Evolutionary conservation across 2,329 filamentous ascomycete genomes (phyloP).

Genomic region (Aspergillus viridinutans): DNA sequence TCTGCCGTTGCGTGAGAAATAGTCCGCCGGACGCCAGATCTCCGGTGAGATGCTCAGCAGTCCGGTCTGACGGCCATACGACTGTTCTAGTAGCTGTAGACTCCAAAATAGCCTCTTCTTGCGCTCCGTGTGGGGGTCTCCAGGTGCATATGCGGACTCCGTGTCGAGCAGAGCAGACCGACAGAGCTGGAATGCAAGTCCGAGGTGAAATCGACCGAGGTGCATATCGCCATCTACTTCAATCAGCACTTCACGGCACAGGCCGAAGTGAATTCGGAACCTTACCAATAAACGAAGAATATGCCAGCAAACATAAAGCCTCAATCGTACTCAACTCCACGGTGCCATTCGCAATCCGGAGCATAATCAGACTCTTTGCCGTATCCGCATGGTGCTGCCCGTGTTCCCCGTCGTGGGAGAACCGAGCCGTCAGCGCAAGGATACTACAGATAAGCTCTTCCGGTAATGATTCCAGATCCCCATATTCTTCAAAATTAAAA

Average conservation of each 20-base stretch:
- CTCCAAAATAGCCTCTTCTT: conserved; percentile 53
- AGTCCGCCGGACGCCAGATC: conserved; percentile 36
- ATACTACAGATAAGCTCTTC: conserved; percentile 34
- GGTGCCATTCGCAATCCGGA: conserved; percentile 49
- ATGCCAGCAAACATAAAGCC: conserved; percentile 49
- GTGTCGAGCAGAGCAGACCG: conserved; percentile 49
- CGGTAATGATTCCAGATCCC: conserved; percentile 21
- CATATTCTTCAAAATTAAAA: conserved; percentile 31
- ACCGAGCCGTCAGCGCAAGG: conserved; percentile 29
- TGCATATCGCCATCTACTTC: conserved; percentile 45
- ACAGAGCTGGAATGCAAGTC: conserved; percentile 49
- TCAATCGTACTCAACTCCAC: conserved; percentile 50
- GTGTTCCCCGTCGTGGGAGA: conserved; percentile 26
- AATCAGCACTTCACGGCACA: too few relatives aligned
- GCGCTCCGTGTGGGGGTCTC: conserved; percentile 38
- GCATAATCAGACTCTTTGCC: conserved; percentile 40
- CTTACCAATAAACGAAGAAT: conserved; percentile 49
- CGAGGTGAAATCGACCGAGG: conserved; percentile 49
- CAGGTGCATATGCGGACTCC: conserved; percentile 35
- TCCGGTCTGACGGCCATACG: conserved; percentile 47
- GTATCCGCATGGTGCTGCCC: conserved; percentile 35
- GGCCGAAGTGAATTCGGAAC: too few relatives aligned
- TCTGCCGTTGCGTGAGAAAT: conserved; percentile 14
- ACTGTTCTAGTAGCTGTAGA: conserved; percentile 48
- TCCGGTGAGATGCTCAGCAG: conserved; percentile 42